Evolutionary conservation across 1,139 yeast genomes (phyloP).

Genomic region (Scheffersomyces lignicola): DNA sequence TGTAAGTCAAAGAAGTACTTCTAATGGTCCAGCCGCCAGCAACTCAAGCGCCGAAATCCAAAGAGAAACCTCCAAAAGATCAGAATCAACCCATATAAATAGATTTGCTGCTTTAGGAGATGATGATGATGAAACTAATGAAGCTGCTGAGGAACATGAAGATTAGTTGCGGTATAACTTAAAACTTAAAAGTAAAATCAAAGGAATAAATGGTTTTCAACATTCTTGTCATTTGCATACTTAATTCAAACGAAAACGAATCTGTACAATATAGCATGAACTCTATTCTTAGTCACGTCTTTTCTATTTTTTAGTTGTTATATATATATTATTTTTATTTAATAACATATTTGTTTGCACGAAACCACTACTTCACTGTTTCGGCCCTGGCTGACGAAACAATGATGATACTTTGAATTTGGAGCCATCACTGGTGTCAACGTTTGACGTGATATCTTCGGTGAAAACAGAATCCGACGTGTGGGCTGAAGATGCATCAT

Average conservation of each 20-base stretch:
- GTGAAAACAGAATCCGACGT: not conserved
- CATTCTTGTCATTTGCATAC: slow-evolving; percentile 2
- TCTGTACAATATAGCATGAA: slow-evolving; percentile 5
- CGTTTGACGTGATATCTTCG: not conserved
- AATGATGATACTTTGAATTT: not conserved
- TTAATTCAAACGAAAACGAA: not conserved
- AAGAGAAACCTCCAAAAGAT: slow-evolving; percentile 43
- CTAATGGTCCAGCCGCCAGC: slow-evolving; percentile 20
- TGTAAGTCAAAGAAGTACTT: slow-evolving; percentile 27
- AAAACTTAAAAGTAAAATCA: not conserved
- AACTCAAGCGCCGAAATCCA: slow-evolving; percentile 19
- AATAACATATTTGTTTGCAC: not conserved
- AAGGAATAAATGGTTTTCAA: slow-evolving; percentile 2
- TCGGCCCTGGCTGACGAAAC: not conserved
- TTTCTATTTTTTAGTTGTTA: slow-evolving; percentile 1
- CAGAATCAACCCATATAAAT: slow-evolving; percentile 49
- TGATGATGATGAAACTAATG: slow-evolving; percentile 31
- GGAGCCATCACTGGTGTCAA: not conserved
- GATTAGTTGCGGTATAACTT: slow-evolving; percentile 2
- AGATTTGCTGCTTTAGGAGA: slow-evolving; percentile 59
- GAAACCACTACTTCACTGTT: not conserved
- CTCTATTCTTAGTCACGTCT: slow-evolving; percentile 6
- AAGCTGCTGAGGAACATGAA: slow-evolving; percentile 20
- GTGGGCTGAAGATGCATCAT: slow-evolving; percentile 1
- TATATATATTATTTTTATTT: not conserved